Conservation (phyloP, 139 green algal genomes). For the Pseudopediastrum boryanum region DNA sequence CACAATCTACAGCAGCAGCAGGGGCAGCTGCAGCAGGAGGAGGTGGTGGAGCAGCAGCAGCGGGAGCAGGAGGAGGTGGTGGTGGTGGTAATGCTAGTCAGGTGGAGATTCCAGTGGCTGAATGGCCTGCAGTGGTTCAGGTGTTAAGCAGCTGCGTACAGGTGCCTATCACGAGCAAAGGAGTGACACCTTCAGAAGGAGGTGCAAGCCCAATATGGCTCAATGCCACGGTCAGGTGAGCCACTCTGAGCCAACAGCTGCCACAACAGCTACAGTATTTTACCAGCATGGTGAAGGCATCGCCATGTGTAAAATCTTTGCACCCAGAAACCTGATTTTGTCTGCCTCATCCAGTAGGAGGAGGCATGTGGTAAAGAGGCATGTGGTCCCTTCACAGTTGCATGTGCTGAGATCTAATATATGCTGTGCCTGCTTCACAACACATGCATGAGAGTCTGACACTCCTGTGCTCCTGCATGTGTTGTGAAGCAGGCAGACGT, state of each 20-base stretch:
- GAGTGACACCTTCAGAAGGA: background rate
- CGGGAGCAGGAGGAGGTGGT: background rate
- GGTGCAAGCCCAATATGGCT: background rate
- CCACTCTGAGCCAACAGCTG: constrained; percentile 8
- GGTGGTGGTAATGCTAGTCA: no score
- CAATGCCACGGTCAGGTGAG: background rate
- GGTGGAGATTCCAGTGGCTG: no score
- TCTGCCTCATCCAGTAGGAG: no score
- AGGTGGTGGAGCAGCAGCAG: constrained; percentile 6
- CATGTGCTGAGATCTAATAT: no score
- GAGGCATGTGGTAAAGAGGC: no score
- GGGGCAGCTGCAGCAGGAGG: constrained; percentile 13
- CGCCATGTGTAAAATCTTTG: no score
- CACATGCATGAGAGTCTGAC: no score
- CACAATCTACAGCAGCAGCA: background rate
- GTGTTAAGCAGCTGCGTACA: background rate
- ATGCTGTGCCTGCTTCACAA: no score
- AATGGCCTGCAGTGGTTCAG: background rate
- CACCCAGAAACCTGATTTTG: no score
- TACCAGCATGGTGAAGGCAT: background rate
- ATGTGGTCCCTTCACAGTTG: no score
- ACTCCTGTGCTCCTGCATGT: no score
- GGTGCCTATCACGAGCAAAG: background rate
- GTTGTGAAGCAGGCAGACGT: no score
- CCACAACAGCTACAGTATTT: background rate